Conservation (phyloP, 495 filamentous ascomycete genomes). For the Pyronema omphalodes region DNA sequence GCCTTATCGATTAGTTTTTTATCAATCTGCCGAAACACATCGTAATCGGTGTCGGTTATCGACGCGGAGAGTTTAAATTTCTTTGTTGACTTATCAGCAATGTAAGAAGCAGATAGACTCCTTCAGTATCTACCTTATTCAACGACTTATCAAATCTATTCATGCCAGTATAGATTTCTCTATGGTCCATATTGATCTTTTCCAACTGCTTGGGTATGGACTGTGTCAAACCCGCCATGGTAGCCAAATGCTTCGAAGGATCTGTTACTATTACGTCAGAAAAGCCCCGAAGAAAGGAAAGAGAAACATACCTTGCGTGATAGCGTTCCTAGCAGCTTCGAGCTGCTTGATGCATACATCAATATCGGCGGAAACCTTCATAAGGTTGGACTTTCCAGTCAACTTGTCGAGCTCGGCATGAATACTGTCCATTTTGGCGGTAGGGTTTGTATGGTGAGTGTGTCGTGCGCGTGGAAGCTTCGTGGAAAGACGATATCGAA, state of each 20-base stretch:
- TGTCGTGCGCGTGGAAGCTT: background rate
- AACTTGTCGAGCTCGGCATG: constrained; percentile 55
- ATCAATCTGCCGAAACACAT: constrained; percentile 53
- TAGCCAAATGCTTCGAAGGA: constrained; percentile 46
- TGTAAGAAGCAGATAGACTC: background rate
- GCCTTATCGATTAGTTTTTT: constrained; percentile 68
- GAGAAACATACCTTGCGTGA: constrained; percentile 38
- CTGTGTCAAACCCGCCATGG: constrained; percentile 66
- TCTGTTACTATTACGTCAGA: constrained; percentile 30
- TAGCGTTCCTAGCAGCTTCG: constrained; percentile 46
- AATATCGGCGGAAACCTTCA: constrained; percentile 53
- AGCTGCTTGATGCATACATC: constrained; percentile 65
- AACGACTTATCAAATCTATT: constrained; percentile 67
- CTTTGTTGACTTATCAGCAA: constrained; percentile 25
- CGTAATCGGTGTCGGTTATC: constrained; percentile 63
- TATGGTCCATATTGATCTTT: constrained; percentile 55
- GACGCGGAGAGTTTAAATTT: constrained; percentile 63
- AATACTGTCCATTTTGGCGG: constrained; percentile 44
- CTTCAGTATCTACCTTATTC: constrained; percentile 43
- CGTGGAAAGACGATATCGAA: background rate
- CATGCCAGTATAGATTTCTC: constrained; percentile 56
- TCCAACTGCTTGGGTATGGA: constrained; percentile 64
- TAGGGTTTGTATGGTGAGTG: background rate
- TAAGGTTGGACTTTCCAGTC: constrained; percentile 48
- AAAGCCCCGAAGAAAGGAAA: constrained; percentile 8